phyloP scores from a whole-genome alignment of 2,329 filamentous ascomycete genomes.

The Penicillium sp. region DNA sequence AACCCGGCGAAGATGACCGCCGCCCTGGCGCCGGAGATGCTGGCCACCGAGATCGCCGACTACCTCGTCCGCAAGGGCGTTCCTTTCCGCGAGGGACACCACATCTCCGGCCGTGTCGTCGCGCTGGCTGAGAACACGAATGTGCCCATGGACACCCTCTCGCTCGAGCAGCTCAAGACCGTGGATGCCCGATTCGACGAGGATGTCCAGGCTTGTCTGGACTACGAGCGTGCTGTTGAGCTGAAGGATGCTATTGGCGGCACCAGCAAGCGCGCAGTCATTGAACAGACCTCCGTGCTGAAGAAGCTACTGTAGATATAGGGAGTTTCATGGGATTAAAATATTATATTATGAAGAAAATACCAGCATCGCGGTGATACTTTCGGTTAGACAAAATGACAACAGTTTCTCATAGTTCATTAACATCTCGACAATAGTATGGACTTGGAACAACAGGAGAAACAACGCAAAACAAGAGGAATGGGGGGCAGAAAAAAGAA shows the following conservation, averaged over 20 bases:
- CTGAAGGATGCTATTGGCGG: constrained; percentile 72
- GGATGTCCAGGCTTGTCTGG: constrained; percentile 68
- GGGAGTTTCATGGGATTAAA: no score
- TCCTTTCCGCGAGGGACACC: constrained; percentile 76
- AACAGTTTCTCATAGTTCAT: neutral
- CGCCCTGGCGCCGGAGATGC: constrained; percentile 77
- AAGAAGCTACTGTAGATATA: constrained; percentile 50
- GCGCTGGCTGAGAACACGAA: constrained; percentile 66
- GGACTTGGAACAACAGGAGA: no score
- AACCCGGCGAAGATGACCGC: constrained; percentile 73
- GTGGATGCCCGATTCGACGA: constrained; percentile 68
- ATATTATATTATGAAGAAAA: constrained; percentile 15
- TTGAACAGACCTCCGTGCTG: constrained; percentile 66
- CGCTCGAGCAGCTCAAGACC: constrained; percentile 62
- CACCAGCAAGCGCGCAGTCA: constrained; percentile 67
- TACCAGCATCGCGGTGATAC: constrained; percentile 6
- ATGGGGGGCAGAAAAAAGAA: neutral
- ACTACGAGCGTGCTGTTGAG: constrained; percentile 83
- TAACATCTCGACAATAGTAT: neutral
- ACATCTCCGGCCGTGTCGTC: constrained; percentile 70
- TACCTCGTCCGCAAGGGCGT: constrained; percentile 54
- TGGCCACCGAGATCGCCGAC: constrained; percentile 59
- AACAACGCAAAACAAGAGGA: no score
- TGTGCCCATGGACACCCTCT: constrained; percentile 68
- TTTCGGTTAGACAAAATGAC: constrained; percentile 24